Evolutionary conservation across 2,329 filamentous ascomycete species (phyloP), one percentile per base, ranked within the genome.

Genomic region (Rutstroemia sydowiana): DNA sequence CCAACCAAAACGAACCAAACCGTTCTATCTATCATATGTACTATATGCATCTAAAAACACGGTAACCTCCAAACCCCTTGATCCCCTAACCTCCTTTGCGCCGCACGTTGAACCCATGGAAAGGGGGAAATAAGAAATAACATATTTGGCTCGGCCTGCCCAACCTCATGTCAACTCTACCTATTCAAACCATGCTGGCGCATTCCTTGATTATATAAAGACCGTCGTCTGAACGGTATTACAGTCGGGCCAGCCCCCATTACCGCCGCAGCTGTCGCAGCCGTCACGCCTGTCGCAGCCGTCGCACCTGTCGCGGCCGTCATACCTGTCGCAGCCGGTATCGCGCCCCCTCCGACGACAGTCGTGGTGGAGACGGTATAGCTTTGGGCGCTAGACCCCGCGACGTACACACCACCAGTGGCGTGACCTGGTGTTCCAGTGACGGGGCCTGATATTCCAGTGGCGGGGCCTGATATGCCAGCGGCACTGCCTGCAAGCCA

Each of bases 201-300:
- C n/a, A n/a, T n/a, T 26, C 23, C 23, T 26, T 8, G 23, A 26
- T 4, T 26, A 4, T 26, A 4, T 8, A 8, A 13, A 3, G 41
- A 45, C 14, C 41, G 48, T 34, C 18, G 14, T 21, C 45, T 39
- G 48, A 51, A 51, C n/a, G 48, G 48, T 18, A n/a, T 4, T 13
- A 51, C 18, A 14, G 41, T 34, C 10, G 31, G 16, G 8, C 23
- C 23, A 26, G 23, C 4, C 4, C 23, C 23, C 4, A 8, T 26
- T 4, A 26, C 8, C 8, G 4, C 23, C 23, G 23, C 8, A 26
- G 23, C 23, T 4, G n/a, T n/a, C n/a, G 23, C 23, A 8, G 23
- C 36, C 5, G 36, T 39, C 20, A 20, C 9, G 4, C 36, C 36
- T 11, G 36, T 16, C n/a, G 36, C n/a, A 18, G 16, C 36, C 7